Base-by-base conservation (phyloP, 257 asterid species). In the Paulownia fortunei region DNA sequence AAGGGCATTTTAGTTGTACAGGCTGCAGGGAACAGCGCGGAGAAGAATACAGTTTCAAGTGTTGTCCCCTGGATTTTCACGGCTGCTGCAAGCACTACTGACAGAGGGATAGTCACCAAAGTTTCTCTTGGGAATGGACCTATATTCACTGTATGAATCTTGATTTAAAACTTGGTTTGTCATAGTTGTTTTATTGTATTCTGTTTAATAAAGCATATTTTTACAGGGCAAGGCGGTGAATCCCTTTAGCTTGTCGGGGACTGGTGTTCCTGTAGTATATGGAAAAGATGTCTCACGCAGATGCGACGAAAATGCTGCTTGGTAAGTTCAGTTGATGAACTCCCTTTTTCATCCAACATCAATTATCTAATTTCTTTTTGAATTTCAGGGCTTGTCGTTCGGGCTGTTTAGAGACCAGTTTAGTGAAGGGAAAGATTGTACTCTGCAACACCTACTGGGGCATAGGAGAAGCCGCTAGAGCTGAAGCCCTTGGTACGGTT, bases 221-320 rank as follows among this genome's bases (percentile, higher is more conserved):
- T 55, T 52, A n/a, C 78, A 83, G 89, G 89, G 87, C 0, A 78
- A 54, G 13, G 72, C 69, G 0, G 72, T 85, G 24, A 78, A 85
- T 46, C 5, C 85, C 23, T 70, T 82, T 56, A 30, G 19, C 49
- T 19, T 78, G 80, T 64, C 44, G 1, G 69, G 69, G 36, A 65
- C 64, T 7, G 36, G 39, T 36, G 37, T 16, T 18, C 83, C 78
- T 6, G 37, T 82, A 13, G 72, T 41, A 26, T 69, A 62, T 30
- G 87, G 87, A 19, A 13, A 8, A 8, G 52, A 71, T 24, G 80
- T 51, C 41, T 19, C 84, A 11, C 13, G 0, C 42, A 2, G 1
- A 0, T 77, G 85, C 60, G 7, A 0, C 6, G 13, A 54, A 19
- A 2, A 2, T 1, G 42, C 2, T 9, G 70, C 80, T 27, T 18